Evolutionary conservation across 164 flowering plant species (phyloP).

Genomic region (Aristolochia fimbriata): DNA sequence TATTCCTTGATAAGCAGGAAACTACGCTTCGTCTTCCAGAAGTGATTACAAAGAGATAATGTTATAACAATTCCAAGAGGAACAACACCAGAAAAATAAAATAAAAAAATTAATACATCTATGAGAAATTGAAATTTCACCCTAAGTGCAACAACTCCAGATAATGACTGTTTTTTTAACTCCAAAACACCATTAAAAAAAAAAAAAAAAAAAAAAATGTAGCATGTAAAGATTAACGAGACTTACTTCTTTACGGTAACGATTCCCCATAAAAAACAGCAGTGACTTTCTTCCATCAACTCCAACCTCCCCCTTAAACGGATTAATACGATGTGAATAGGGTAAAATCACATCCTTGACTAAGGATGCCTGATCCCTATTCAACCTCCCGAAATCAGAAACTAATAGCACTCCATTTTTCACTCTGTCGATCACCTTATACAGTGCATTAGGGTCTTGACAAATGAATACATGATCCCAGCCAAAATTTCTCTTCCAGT

Average conservation of each 20-base stretch:
- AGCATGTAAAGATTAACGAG: background rate
- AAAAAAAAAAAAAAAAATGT: too few species aligned
- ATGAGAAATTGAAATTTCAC: too few species aligned
- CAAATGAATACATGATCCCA: conserved; percentile 90
- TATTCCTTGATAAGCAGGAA: background rate
- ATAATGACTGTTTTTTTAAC: background rate
- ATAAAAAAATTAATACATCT: too few species aligned
- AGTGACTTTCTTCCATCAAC: conserved; percentile 47
- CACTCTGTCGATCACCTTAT: conserved; percentile 55
- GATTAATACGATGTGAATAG: conserved; percentile 72
- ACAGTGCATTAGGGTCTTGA: conserved; percentile 90
- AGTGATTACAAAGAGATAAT: background rate
- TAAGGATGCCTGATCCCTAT: conserved; percentile 66
- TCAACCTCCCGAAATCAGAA: conserved; percentile 88
- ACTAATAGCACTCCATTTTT: conserved; percentile 74
- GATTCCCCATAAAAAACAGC: conserved; percentile 93
- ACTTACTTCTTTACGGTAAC: conserved; percentile 81
- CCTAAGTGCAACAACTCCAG: too few species aligned
- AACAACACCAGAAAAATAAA: background rate
- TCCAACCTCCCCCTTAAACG: conserved; percentile 59
- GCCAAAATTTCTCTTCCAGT: conserved; percentile 82
- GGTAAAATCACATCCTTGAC: conserved; percentile 91
- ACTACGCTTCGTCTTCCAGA: background rate
- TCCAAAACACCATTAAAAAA: background rate
- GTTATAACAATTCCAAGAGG: background rate